Percentiles rank a stretch among this genome's conserved stretches.
phyloP scores from a whole-genome alignment of 257 asterid genomes.

The Plantago major region DNA sequence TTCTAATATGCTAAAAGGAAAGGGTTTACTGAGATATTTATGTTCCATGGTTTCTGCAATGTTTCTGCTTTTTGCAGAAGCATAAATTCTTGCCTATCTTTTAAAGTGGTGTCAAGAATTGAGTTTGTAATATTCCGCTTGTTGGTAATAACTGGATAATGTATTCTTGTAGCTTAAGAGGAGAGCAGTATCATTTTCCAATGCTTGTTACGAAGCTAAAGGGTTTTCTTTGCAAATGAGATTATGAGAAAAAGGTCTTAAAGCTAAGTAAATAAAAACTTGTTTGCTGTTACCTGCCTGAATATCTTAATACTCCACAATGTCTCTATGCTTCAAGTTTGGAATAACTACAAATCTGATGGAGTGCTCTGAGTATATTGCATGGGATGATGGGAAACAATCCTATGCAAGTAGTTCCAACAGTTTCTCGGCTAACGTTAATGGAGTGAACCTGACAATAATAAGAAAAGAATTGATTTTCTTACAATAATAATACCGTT shows the following conservation, averaged over 20 bases:
- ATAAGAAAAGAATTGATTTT: neutral
- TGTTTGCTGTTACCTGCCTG: neutral
- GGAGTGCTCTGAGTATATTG: too few species aligned
- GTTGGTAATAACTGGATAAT: constrained; percentile 1
- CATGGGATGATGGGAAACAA: too few species aligned
- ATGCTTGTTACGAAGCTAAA: neutral
- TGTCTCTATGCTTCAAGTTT: neutral
- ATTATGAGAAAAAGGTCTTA: too few species aligned
- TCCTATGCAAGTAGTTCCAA: too few species aligned
- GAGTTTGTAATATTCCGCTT: neutral
- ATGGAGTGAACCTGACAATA: neutral
- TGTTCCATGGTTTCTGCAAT: neutral
- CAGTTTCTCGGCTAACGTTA: too few species aligned
- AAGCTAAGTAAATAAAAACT: neutral
- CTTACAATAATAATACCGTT: neutral
- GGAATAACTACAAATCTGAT: too few species aligned
- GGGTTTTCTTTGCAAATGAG: too few species aligned
- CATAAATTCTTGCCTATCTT: neutral
- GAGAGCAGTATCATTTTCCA: neutral
- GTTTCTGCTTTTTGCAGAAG: neutral
- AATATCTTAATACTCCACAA: neutral
- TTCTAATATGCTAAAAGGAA: constrained; percentile 24
- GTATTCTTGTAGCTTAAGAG: constrained; percentile 4
- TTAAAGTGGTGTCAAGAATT: neutral
- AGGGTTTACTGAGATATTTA: constrained; percentile 22